Percentiles rank a stretch among this genome's conserved stretches.
Conservation (phyloP, 2,329 filamentous ascomycete genomes). For the Raffaelea arxii region DNA sequence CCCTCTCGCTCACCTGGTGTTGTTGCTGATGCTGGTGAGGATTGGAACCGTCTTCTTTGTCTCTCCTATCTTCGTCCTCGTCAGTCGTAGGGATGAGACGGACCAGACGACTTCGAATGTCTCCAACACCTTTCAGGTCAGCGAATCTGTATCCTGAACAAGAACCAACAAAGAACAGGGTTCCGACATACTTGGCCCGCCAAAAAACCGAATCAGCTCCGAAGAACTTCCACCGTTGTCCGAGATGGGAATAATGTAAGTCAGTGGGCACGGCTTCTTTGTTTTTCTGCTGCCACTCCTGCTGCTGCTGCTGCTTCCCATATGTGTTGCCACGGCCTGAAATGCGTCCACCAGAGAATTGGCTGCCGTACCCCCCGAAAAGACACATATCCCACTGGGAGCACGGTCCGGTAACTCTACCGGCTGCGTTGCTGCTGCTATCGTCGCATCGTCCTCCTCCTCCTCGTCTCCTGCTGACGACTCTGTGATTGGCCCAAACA, state of each 20-base stretch:
- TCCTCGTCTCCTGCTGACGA: background rate
- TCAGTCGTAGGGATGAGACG: slow-evolving; percentile 65
- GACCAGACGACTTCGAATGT: slow-evolving; percentile 74
- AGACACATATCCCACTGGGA: slow-evolving; percentile 63
- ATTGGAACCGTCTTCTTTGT: background rate
- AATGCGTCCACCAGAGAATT: slow-evolving; percentile 93
- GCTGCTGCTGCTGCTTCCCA: slow-evolving; percentile 1
- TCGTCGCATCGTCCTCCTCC: background rate
- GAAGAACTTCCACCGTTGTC: slow-evolving; percentile 94
- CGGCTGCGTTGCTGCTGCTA: background rate
- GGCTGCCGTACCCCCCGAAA: slow-evolving; percentile 88
- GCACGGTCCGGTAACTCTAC: no score
- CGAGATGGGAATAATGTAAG: slow-evolving; percentile 88
- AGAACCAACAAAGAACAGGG: background rate
- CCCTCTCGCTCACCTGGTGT: slow-evolving; percentile 48
- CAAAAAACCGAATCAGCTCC: slow-evolving; percentile 88
- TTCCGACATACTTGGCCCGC: slow-evolving; percentile 63
- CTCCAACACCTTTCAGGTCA: slow-evolving; percentile 40
- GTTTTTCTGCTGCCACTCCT: background rate
- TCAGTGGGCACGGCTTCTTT: slow-evolving; percentile 48
- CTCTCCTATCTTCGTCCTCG: background rate
- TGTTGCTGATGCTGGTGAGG: background rate
- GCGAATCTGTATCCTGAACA: background rate
- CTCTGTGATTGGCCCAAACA: background rate
- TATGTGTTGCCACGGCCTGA: slow-evolving; percentile 39